Conservation (phyloP, 768 basidiomycete species). For the Leccinum variicolor region DNA sequence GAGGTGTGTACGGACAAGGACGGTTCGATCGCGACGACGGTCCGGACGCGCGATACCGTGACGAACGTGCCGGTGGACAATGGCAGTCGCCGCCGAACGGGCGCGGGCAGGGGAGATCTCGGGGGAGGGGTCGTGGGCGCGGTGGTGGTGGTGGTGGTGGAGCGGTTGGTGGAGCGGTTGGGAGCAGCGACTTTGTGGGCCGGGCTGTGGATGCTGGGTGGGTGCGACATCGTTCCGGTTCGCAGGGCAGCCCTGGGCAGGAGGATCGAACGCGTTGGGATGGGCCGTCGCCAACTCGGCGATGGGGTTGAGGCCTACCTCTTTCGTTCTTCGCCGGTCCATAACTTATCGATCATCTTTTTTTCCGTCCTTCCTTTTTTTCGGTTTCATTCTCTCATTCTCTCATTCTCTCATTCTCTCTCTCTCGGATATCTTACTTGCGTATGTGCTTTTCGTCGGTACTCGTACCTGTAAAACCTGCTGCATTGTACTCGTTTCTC, state of each 20-base stretch:
- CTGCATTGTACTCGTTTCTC: conserved; percentile 1
- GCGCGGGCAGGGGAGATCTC: conserved; percentile 31
- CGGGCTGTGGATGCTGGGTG: conserved; percentile 44
- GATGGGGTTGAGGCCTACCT: conserved; percentile 16
- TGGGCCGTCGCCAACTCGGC: conserved; percentile 24
- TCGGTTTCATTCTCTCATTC: neutral
- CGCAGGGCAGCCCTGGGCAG: conserved; percentile 16
- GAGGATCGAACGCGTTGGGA: conserved; percentile 28
- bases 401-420: too few species aligned
- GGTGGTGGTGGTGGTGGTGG: neutral
- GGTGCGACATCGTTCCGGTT: conserved; percentile 29
- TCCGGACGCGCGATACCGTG: conserved; percentile 20
- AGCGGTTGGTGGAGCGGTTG: neutral
- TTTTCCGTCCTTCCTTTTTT: neutral
- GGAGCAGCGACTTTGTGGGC: conserved; percentile 30
- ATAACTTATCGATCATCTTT: conserved; percentile 29
- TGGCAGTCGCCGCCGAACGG: conserved; percentile 27
- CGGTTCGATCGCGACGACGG: conserved; percentile 28
- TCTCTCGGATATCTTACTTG: conserved; percentile 8
- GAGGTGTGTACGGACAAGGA: conserved; percentile 26
- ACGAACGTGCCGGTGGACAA: conserved; percentile 28
- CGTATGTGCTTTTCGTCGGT: conserved; percentile 6
- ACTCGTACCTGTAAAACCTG: conserved; percentile 13
- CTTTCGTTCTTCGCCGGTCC: neutral
- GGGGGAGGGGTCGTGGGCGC: conserved; percentile 27